Evolutionary conservation across 371 early-diverging fungal genomes (phyloP).

Genomic region (Mortierella sp.): DNA sequence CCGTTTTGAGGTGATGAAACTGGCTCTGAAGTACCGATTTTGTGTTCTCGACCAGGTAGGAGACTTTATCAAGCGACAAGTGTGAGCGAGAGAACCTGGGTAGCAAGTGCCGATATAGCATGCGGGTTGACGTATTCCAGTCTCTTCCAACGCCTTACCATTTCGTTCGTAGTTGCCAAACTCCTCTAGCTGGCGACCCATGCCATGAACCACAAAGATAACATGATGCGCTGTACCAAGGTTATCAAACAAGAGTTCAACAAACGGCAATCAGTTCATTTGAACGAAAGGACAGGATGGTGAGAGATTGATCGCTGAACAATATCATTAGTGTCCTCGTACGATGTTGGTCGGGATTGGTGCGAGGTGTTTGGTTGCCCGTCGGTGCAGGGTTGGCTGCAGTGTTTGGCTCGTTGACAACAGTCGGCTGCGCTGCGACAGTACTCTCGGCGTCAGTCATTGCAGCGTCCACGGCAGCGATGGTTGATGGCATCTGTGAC

Average conservation of each 20-base stretch:
- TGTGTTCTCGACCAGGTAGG: conserved; percentile 63
- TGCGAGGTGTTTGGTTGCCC: background rate
- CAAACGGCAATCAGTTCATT: too few relatives aligned
- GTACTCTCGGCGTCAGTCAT: background rate
- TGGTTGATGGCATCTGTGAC: conserved; percentile 10
- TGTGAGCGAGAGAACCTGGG: background rate
- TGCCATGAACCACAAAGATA: conserved; percentile 74
- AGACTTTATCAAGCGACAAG: conserved; percentile 31
- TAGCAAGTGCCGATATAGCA: too few relatives aligned
- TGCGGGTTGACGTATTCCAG: too few relatives aligned
- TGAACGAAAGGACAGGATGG: too few relatives aligned
- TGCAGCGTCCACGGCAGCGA: background rate
- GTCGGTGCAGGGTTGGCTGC: background rate
- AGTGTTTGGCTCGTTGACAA: background rate
- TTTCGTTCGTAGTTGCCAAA: conserved; percentile 65
- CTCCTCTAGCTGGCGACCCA: conserved; percentile 72
- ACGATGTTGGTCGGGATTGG: conserved; percentile 17
- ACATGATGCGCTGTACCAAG: conserved; percentile 54
- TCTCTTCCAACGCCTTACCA: conserved; percentile 31
- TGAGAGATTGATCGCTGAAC: too few relatives aligned
- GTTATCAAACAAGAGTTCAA: too few relatives aligned
- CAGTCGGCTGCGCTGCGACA: background rate
- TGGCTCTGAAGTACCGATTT: conserved; percentile 59
- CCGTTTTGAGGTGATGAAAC: conserved; percentile 54
- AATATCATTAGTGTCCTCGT: background rate